A percentile compares a stretch with the other conserved stretches of the same genome.
These are phyloP conservation scores for Mallotus nudiflorus DNA, from an alignment of 345 rosid species.

Conservation along the genomic window DNA sequence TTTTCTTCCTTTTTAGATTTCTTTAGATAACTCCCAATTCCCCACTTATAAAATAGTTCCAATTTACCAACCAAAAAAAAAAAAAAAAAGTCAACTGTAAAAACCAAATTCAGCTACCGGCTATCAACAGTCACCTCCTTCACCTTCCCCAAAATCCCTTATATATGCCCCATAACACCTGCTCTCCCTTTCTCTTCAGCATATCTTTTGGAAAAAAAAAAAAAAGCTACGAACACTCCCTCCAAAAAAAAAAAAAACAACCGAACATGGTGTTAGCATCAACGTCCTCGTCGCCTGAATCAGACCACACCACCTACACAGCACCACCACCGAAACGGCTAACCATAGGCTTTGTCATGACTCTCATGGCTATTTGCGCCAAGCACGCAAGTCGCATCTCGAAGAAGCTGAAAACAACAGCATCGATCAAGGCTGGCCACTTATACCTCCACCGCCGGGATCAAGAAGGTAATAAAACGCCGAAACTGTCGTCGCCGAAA, in stretches of 20 bases:
- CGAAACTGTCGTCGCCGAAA: slow-evolving; percentile 12
- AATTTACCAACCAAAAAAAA: background rate
- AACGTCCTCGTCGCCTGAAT: background rate
- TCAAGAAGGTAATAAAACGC: background rate
- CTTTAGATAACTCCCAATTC: no score
- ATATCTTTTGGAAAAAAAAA: background rate
- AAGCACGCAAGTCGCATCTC: slow-evolving; percentile 55
- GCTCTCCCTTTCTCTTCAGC: slow-evolving; percentile 1
- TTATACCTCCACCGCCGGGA: background rate
- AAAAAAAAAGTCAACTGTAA: slow-evolving; percentile 16
- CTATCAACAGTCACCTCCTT: slow-evolving; percentile 24
- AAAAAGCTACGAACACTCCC: no score
- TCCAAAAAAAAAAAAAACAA: no score
- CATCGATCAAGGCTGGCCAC: slow-evolving; percentile 13
- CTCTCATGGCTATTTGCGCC: slow-evolving; percentile 52
- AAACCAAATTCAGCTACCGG: slow-evolving; percentile 22
- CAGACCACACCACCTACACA: slow-evolving; percentile 17
- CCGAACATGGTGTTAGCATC: slow-evolving; percentile 31
- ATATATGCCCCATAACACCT: background rate
- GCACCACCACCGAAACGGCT: slow-evolving; percentile 35
- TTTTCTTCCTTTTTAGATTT: no score
- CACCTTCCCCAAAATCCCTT: background rate
- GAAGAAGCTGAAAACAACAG: slow-evolving; percentile 37
- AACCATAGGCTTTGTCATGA: slow-evolving; percentile 36
- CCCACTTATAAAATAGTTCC: background rate